These are phyloP conservation scores for Rhodotorula mucilaginosa DNA, from an alignment of 1,284 basidiomycete genomes.

Conservation along the genomic window DNA sequence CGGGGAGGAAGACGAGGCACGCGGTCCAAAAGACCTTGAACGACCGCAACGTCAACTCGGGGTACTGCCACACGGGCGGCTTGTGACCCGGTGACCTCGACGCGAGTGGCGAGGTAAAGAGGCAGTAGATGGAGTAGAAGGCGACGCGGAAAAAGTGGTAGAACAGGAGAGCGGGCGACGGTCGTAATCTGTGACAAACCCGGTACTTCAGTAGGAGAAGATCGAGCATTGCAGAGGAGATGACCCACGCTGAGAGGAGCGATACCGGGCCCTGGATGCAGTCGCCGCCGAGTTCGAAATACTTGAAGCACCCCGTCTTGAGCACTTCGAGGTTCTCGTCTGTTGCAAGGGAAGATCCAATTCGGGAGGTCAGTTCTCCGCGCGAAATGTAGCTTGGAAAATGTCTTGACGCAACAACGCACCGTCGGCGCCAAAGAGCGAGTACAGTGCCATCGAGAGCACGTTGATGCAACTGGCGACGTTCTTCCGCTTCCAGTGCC, in stretches of 20 bases:
- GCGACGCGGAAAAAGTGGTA: constrained; percentile 95
- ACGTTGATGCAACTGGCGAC: constrained; percentile 83
- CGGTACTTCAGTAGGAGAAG: background rate
- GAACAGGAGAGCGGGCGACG: constrained; percentile 73
- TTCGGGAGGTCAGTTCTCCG: constrained; percentile 5
- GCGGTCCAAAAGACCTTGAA: constrained; percentile 77
- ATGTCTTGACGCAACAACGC: constrained; percentile 41
- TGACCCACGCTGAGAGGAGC: constrained; percentile 71
- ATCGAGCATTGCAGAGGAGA: background rate
- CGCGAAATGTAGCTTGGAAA: no score
- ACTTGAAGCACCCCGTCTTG: constrained; percentile 91
- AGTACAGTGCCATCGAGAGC: constrained; percentile 83
- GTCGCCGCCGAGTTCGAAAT: constrained; percentile 90
- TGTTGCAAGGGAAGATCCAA: constrained; percentile 45
- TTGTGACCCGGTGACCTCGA: constrained; percentile 48
- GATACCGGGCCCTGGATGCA: constrained; percentile 85
- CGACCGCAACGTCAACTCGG: constrained; percentile 59
- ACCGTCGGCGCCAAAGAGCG: constrained; percentile 84
- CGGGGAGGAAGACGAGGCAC: constrained; percentile 76
- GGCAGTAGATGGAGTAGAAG: constrained; percentile 59
- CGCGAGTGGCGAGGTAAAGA: constrained; percentile 58
- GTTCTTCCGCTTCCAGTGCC: constrained; percentile 82
- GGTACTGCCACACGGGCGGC: constrained; percentile 61
- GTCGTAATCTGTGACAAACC: constrained; percentile 55
- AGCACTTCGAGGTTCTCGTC: constrained; percentile 78